Evolutionary conservation across 148 eudicot species (phyloP).

Genomic region (Selenicereus undatus): DNA sequence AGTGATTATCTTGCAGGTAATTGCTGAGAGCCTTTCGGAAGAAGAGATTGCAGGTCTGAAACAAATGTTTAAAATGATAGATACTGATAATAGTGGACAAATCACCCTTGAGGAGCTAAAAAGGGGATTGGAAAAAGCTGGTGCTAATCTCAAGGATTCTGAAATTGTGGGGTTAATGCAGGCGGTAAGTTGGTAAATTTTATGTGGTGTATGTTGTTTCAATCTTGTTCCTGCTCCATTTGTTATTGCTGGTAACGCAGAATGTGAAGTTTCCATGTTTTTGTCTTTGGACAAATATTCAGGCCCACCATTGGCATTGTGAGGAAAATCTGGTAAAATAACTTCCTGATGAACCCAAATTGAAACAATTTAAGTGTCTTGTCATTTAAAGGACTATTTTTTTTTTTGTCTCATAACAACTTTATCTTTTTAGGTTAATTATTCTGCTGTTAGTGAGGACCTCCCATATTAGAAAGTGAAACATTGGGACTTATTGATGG

Average conservation of each 20-base stretch:
- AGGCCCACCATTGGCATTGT: no score
- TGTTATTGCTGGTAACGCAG: background rate
- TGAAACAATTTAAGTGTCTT: background rate
- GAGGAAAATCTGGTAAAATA: no score
- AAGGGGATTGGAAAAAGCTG: slow-evolving; percentile 66
- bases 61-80: slow-evolving; percentile 80
- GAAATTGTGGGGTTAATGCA: slow-evolving; percentile 61
- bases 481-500: no score
- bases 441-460: background rate
- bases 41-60: slow-evolving; percentile 79
- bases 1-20: slow-evolving; percentile 39
- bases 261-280: background rate
- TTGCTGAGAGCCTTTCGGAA: slow-evolving; percentile 72
- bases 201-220: background rate
- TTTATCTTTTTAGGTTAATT: background rate
- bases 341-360: background rate
- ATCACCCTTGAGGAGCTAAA: slow-evolving; percentile 76
- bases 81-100: slow-evolving; percentile 64
- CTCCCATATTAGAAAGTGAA: no score
- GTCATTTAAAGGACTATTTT: background rate
- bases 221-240: background rate
- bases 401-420: background rate
- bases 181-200: slow-evolving; percentile 46
- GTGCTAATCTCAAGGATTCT: slow-evolving; percentile 60
- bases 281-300: background rate